A percentile compares a stretch with the other conserved stretches of the same genome.
Conservation (phyloP, 192 early-diverging fungal genomes). For the Coemansia sp. region DNA sequence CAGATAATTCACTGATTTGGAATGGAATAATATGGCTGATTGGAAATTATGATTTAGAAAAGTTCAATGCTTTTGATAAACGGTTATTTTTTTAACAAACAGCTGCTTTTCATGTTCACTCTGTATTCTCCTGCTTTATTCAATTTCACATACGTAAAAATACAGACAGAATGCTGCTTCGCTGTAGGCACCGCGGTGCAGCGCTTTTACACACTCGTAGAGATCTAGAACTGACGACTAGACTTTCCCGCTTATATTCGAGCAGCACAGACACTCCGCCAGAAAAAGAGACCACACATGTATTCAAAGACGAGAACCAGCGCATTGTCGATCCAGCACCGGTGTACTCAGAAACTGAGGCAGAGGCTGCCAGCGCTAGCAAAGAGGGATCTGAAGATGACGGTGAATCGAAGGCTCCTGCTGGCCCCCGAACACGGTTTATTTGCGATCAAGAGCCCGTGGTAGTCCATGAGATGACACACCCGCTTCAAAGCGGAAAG, state of each 20-base stretch:
- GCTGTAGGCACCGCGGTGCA: neutral
- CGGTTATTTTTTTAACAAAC: neutral
- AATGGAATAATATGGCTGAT: too few relatives aligned
- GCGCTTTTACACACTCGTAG: neutral
- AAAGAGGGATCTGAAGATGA: neutral
- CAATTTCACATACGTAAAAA: neutral
- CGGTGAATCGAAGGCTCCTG: neutral
- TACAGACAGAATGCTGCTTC: slow-evolving; percentile 2
- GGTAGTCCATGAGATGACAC: slow-evolving; percentile 33
- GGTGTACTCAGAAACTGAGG: slow-evolving; percentile 40
- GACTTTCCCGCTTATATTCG: neutral
- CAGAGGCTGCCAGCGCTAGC: slow-evolving; percentile 14
- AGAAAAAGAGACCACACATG: neutral
- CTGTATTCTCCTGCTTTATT: too few relatives aligned
- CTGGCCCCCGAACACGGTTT: slow-evolving; percentile 28
- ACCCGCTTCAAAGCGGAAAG: slow-evolving; percentile 39
- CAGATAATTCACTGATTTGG: too few relatives aligned
- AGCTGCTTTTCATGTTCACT: too few relatives aligned
- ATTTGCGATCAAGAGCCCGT: slow-evolving; percentile 40
- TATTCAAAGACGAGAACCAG: neutral
- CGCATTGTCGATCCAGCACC: slow-evolving; percentile 29
- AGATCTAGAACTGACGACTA: neutral
- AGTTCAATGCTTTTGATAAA: too few relatives aligned
- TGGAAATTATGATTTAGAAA: too few relatives aligned
- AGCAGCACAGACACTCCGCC: neutral